Evolutionary conservation across 169 alveolate species (phyloP).

Genomic region (Plasmodium malariae): DNA sequence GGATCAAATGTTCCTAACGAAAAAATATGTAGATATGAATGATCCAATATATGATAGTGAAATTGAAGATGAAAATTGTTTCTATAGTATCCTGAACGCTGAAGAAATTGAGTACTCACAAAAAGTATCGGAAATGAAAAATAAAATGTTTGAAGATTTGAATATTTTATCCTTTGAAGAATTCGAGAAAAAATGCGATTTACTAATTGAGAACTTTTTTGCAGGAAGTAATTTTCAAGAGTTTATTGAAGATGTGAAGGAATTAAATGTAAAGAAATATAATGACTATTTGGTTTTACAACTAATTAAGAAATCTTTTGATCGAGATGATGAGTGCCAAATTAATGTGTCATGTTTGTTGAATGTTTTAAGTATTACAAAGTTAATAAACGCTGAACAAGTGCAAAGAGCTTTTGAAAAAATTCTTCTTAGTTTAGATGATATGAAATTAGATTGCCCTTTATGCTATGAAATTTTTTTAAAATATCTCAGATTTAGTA

Average conservation of each 20-base stretch:
- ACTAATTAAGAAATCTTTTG: constrained; percentile 58
- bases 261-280: constrained; percentile 62
- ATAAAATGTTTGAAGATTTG: constrained; percentile 72
- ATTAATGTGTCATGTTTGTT: constrained; percentile 71
- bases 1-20: constrained; percentile 65
- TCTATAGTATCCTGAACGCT: constrained; percentile 58
- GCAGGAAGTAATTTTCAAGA: constrained; percentile 34
- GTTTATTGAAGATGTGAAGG: constrained; percentile 58
- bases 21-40: constrained; percentile 74
- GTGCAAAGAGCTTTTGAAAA: constrained; percentile 76
- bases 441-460: constrained; percentile 75
- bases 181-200: constrained; percentile 65
- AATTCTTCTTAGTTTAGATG: constrained; percentile 65
- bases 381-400: constrained; percentile 64
- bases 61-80: constrained; percentile 74
- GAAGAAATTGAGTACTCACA: constrained; percentile 75
- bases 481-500: constrained; percentile 70
- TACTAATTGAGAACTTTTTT: constrained; percentile 53
- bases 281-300: constrained; percentile 71
- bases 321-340: constrained; percentile 63
- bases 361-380: constrained; percentile 52
- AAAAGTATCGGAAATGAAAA: constrained; percentile 60
- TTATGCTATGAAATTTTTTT: constrained; percentile 64
- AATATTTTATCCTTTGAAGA: constrained; percentile 62
- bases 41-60: constrained; percentile 77